phyloP scores from a whole-genome alignment of 345 rosid species.

The Microcos paniculata region DNA sequence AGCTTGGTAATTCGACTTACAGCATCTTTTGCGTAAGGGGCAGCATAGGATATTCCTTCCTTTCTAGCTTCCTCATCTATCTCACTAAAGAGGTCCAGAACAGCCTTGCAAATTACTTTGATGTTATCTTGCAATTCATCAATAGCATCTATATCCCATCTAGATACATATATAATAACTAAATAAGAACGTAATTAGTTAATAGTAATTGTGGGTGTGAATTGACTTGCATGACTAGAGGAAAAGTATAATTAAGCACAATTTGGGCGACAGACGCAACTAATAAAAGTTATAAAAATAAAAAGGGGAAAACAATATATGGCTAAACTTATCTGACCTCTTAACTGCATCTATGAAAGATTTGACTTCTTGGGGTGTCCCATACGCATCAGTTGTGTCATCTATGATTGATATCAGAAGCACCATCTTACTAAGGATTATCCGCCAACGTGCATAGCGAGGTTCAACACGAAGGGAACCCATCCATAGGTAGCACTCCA shows the following conservation, averaged over 20 bases:
- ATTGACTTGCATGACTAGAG: too few species aligned
- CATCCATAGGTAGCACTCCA: background rate
- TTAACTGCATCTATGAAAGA: background rate
- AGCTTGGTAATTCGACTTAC: background rate
- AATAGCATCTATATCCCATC: background rate
- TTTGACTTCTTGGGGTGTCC: background rate
- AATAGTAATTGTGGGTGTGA: too few species aligned
- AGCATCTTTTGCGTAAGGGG: background rate
- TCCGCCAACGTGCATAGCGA: background rate
- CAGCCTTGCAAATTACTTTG: background rate
- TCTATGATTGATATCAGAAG: background rate
- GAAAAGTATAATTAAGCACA: too few species aligned
- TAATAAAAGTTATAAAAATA: too few species aligned
- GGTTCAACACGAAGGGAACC: background rate
- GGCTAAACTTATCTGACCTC: too few species aligned
- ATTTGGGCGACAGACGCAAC: too few species aligned
- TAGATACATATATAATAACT: too few species aligned
- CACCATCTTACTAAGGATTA: background rate
- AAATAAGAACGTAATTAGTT: too few species aligned
- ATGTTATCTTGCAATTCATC: background rate
- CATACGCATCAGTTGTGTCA: background rate
- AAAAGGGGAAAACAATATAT: too few species aligned
- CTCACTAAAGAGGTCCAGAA: background rate
- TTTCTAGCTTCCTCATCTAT: background rate
- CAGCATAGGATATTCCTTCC: background rate